Conservation (phyloP, 495 filamentous ascomycete species). For the Neurospora sp. region DNA sequence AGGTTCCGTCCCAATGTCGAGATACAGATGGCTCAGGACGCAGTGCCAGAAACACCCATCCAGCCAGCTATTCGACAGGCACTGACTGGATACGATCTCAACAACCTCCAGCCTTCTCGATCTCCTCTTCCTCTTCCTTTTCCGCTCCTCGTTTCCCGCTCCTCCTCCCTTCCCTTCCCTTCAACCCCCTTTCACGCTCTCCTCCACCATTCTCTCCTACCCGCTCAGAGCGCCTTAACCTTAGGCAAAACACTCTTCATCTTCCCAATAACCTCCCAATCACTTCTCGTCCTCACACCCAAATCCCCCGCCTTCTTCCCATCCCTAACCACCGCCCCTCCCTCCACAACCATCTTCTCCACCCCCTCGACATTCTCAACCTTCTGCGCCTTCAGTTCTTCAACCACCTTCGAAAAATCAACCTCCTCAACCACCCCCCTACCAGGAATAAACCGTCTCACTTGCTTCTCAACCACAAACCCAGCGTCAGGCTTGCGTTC, state of each 20-base stretch:
- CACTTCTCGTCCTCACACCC: background rate
- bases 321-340: conserved; percentile 7
- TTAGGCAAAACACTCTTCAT: background rate
- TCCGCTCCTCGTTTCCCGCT: too few species aligned
- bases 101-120: background rate
- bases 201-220: too few species aligned
- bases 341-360: background rate
- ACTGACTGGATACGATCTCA: background rate
- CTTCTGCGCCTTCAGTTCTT: background rate
- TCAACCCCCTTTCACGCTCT: too few species aligned
- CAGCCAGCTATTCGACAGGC: background rate
- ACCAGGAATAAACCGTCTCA: background rate
- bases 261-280: background rate
- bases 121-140: background rate
- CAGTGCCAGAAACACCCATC: background rate
- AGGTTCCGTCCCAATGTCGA: background rate
- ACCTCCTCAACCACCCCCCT: background rate
- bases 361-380: background rate
- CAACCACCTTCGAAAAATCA: background rate
- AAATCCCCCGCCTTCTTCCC: background rate
- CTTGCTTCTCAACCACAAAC: conserved; percentile 68
- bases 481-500: conserved; percentile 73
- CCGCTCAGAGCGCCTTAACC: too few species aligned
- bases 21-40: background rate
- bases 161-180: background rate